A percentile compares a stretch with the other conserved stretches of the same genome.
These are phyloP conservation scores for Paecilomyces sp. DNA, from an alignment of 2,329 filamentous ascomycete genomes.

Conservation along the genomic window DNA sequence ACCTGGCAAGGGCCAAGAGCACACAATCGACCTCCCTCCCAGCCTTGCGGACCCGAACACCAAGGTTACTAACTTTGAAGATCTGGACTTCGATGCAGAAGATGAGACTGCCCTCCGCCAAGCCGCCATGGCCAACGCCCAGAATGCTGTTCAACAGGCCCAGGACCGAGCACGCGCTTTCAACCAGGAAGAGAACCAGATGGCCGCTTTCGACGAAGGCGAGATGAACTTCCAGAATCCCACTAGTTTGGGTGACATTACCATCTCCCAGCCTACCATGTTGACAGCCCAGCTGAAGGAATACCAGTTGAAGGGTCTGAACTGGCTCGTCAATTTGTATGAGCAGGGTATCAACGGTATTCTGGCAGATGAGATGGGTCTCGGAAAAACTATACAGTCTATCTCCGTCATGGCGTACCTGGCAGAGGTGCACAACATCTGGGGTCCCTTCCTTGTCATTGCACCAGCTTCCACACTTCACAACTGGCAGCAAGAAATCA, in stretches of 20 bases:
- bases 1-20: constrained; percentile 25
- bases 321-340: constrained; percentile 98
- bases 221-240: constrained; percentile 99
- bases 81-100: constrained; percentile 91
- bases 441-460: constrained; percentile 95
- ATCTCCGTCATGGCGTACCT: constrained; percentile 99
- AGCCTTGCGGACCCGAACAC: constrained; percentile 44
- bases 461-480: constrained; percentile 92
- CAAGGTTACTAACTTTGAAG: constrained; percentile 89
- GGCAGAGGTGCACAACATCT: constrained; percentile 94
- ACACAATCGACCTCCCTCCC: constrained; percentile 42
- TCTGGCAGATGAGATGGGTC: constrained; percentile 97
- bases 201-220: constrained; percentile 77
- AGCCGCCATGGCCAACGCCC: constrained; percentile 90
- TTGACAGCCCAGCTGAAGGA: constrained; percentile 93
- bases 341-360: constrained; percentile 99
- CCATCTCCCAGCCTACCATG: constrained; percentile 90
- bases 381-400: constrained; percentile 97
- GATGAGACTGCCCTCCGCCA: constrained; percentile 75
- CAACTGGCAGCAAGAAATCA: constrained; percentile 99
- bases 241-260: constrained; percentile 85
- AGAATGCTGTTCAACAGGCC: constrained; percentile 90
- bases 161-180: constrained; percentile 90
- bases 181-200: constrained; percentile 63
- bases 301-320: constrained; percentile 97